Evolutionary conservation across 2,329 filamentous ascomycete genomes (phyloP), one percentile per base, ranked within the genome.

Genomic region (Neofusicoccum parvum): DNA sequence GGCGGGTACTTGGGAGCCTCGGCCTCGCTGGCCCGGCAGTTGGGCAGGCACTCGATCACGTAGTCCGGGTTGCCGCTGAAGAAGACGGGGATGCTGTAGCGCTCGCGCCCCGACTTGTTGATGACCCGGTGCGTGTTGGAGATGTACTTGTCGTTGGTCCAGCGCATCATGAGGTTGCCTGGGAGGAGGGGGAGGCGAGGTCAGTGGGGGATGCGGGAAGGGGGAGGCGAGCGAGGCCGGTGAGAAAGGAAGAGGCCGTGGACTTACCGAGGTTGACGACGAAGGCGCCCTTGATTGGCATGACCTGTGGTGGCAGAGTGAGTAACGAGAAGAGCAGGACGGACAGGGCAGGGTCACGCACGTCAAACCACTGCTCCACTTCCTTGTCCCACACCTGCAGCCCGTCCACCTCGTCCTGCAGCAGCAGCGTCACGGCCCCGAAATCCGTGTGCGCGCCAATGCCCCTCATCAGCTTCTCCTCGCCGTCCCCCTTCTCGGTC

Each of bases 371-470:
- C 32, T 69, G 65, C 27, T 67, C 58, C 1, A 68, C 67, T 1
- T 66, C 45, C 34, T 68, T 74, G 53, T 80, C 73, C 20, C 73
- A 68, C 0, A 79, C 78, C 59, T 80, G 74, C 12, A 80, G 65
- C 1, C 76, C 78, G 39, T 73, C 75, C 0, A 80, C 75, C 4
- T 78, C 75, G 53, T 79, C 78, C 67, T 82, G 80, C 20, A 82
- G 69, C 1, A 81, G 70, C 2, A 81, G 68, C 14, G 80, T 80
- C 3, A 81, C 71, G 34, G 73, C 75, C 3, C 79, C 80, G 51
- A 81, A 81, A 51, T 81, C 80, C 0, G 76, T 80, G 62, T 81
- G 80, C 1, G 80, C 80, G 1, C 80, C 79, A 27, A 81, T 78
- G 0, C 80, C 80, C 0, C 78, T 70, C 15, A 74, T 77, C 34